Conservation (phyloP, 495 filamentous ascomycete genomes). For the Cairneyella variabilis region DNA sequence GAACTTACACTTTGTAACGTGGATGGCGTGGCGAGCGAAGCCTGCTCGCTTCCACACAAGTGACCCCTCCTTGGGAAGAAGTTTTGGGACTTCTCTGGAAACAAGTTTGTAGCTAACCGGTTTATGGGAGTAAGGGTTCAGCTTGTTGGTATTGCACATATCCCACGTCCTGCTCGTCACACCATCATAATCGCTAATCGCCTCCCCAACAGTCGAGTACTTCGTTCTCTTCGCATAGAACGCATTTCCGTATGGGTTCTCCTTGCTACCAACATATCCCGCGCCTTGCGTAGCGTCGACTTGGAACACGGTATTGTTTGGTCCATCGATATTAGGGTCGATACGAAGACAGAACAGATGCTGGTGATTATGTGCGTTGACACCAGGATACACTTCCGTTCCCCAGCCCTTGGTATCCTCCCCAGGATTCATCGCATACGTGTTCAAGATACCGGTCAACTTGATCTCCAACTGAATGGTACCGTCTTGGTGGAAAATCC, state of each 20-base stretch:
- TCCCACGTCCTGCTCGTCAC: slow-evolving; percentile 83
- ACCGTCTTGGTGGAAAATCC: slow-evolving; percentile 92
- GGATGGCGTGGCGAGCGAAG: slow-evolving; percentile 86
- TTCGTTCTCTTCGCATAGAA: slow-evolving; percentile 89
- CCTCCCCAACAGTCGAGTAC: slow-evolving; percentile 66
- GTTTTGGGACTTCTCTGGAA: slow-evolving; percentile 71
- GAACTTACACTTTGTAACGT: slow-evolving; percentile 82
- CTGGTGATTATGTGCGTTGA: slow-evolving; percentile 82
- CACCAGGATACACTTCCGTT: slow-evolving; percentile 87
- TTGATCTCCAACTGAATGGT: slow-evolving; percentile 94
- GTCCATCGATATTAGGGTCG: slow-evolving; percentile 86
- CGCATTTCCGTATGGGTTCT: slow-evolving; percentile 92
- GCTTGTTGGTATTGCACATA: slow-evolving; percentile 77
- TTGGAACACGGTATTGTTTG: slow-evolving; percentile 81
- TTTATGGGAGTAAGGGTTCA: slow-evolving; percentile 83
- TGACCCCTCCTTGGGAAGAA: slow-evolving; percentile 80
- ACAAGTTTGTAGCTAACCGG: slow-evolving; percentile 90
- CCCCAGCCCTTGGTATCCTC: slow-evolving; percentile 90
- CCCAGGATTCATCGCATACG: slow-evolving; percentile 77
- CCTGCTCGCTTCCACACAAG: slow-evolving; percentile 93
- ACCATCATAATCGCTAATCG: slow-evolving; percentile 79
- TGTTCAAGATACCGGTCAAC: slow-evolving; percentile 93
- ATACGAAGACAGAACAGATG: slow-evolving; percentile 92
- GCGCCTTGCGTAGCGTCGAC: slow-evolving; percentile 64
- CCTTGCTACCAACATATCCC: slow-evolving; percentile 69